Conservation (phyloP, 345 rosid genomes). For the Salix brachista region DNA sequence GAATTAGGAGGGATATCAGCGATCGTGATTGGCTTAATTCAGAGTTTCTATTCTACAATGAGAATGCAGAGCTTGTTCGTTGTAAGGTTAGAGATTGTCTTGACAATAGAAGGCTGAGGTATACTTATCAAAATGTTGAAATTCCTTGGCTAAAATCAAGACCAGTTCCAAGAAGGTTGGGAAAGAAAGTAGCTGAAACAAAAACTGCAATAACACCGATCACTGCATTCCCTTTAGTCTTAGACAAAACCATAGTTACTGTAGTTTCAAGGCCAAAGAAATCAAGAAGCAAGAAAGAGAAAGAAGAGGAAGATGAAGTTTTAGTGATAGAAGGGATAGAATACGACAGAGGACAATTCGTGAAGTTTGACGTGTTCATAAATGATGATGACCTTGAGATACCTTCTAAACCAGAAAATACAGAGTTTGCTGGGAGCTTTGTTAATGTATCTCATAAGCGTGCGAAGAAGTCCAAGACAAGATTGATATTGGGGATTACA, state of each 20-base stretch:
- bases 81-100: constrained; percentile 53
- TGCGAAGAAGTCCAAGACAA: constrained; percentile 36
- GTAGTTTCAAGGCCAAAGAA: constrained; percentile 45
- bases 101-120: constrained; percentile 32
- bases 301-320: constrained; percentile 55
- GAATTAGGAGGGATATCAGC: constrained; percentile 35
- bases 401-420: constrained; percentile 27
- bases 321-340: constrained; percentile 41
- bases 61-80: constrained; percentile 51
- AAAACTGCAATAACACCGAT: neutral
- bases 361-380: constrained; percentile 47
- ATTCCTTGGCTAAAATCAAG: constrained; percentile 48
- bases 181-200: constrained; percentile 34
- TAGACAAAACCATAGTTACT: constrained; percentile 28
- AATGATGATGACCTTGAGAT: constrained; percentile 52
- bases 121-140: constrained; percentile 43
- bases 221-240: constrained; percentile 31
- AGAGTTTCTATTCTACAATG: constrained; percentile 51
- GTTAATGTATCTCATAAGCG: constrained; percentile 49
- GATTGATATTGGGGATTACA: constrained; percentile 38
- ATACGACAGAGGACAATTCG: constrained; percentile 22
- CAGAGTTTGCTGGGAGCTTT: constrained; percentile 55
- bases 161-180: constrained; percentile 41
- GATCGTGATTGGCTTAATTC: constrained; percentile 59
- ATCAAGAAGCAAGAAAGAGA: constrained; percentile 43